Base-by-base conservation (phyloP, 129 eudicot species). In the Erigeron canadensis region DNA sequence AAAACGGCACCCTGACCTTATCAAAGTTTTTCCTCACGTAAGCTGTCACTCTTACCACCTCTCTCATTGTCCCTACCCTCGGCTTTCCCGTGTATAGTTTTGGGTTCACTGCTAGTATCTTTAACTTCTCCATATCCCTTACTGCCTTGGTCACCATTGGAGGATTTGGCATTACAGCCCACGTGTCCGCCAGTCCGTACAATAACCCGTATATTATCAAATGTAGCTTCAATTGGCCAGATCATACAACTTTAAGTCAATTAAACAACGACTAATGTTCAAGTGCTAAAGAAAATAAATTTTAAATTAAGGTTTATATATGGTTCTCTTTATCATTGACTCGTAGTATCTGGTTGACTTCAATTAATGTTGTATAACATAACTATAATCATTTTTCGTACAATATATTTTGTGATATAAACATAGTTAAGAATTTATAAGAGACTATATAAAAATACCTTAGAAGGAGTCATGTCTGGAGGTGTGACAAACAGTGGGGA, bases 21-120 rank as follows among this genome's bases (percentile, higher is more conserved):
- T 84, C 59, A 76, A 89, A 86, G 42, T 89, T 86, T 62, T 63
- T 73, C 78, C 77, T 88, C 19, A 86, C 77, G 73, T 84, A 84
- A 58, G 82, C 78, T 5, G 74, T 55, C n/a, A 81, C 74, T 69
- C 92, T 72, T 1, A 75, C 75, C 7, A 82, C 46, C 77, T 89
- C 92, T 75, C 96, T 84, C 96, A 84, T 84, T 10, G 96, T 89
- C 16, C 92, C 96, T 21, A 84, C 96, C 51, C 89, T 73, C 2
- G 92, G 90, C 65, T 51, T 56, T 23, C 92, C 92, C 0, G 84
- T 65, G 73, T 89, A 89, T 48, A 90, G 80, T 62, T 86, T 84
- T 8, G 92, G 96, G 34, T 89, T 86, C 60, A 78, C 56, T 0
- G 80, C 85, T 15, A 82, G 84, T 58, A 82, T 70, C 72, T 89